Conservation (phyloP, 1,139 yeast species). For the Blastobotrys petasosporus region DNA sequence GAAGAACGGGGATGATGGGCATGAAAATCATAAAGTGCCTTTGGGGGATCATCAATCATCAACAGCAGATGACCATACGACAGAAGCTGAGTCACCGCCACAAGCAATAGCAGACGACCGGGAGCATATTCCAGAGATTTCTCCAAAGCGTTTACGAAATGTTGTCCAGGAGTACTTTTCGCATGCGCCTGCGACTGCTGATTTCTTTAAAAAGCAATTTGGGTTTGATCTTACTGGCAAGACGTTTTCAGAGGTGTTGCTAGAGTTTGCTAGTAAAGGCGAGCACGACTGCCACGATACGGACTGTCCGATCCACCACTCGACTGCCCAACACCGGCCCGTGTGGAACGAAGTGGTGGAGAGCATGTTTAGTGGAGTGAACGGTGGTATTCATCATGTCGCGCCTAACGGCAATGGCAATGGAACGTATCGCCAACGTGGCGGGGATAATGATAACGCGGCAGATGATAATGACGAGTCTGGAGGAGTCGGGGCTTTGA, state of each 20-base stretch:
- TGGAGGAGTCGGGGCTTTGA: conserved; percentile 10
- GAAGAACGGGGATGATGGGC: too few species aligned
- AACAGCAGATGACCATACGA: background rate
- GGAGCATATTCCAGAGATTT: too few species aligned
- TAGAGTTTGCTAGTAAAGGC: conserved; percentile 4
- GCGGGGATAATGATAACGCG: background rate
- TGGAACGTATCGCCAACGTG: too few species aligned
- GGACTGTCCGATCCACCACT: conserved; percentile 12
- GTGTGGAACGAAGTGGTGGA: too few species aligned
- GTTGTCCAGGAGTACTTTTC: conserved; percentile 4
- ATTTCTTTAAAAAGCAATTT: conserved; percentile 13
- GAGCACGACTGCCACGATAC: conserved; percentile 3
- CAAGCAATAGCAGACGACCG: too few species aligned
- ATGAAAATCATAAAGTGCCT: too few species aligned
- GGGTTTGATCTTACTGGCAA: conserved; percentile 19
- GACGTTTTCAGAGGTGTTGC: conserved; percentile 12
- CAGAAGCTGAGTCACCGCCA: background rate
- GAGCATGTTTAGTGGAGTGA: too few species aligned
- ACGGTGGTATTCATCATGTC: too few species aligned
- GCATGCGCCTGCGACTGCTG: conserved; percentile 9
- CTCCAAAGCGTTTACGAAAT: too few species aligned
- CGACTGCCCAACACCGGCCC: conserved; percentile 1
- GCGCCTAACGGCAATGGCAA: too few species aligned
- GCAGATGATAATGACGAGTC: background rate
- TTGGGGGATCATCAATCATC: too few species aligned